phyloP scores from a whole-genome alignment of 169 alveolate genomes.

The Eimeria brunetti region DNA sequence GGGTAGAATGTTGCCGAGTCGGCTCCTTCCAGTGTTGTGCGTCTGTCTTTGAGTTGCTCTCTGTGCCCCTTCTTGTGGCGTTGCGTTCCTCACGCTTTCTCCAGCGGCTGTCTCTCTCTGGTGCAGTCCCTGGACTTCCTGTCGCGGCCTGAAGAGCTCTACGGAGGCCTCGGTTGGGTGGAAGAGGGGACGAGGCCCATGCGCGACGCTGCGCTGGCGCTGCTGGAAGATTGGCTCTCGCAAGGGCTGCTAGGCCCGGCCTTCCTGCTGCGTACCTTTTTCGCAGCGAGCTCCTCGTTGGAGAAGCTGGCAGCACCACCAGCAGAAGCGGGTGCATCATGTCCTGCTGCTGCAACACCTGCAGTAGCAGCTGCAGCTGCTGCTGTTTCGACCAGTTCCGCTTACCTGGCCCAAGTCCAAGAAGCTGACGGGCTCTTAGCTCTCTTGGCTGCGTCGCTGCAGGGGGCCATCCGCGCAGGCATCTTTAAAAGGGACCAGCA shows the following conservation, averaged over 20 bases:
- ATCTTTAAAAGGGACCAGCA: slow-evolving; percentile 10
- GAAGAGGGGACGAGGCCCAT: slow-evolving; percentile 50
- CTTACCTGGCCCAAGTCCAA: background rate
- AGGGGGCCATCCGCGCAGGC: slow-evolving; percentile 33
- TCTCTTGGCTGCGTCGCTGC: slow-evolving; percentile 54
- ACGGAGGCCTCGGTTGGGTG: slow-evolving; percentile 38
- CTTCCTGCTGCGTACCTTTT: slow-evolving; percentile 31
- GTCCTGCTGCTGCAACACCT: background rate
- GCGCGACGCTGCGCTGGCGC: slow-evolving; percentile 41
- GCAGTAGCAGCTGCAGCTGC: slow-evolving; percentile 28
- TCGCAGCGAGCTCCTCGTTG: slow-evolving; percentile 18
- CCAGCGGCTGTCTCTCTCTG: background rate
- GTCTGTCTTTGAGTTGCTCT: background rate
- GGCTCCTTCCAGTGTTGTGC: background rate
- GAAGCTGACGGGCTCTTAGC: slow-evolving; percentile 45
- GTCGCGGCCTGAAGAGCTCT: slow-evolving; percentile 57
- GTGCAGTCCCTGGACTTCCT: slow-evolving; percentile 33
- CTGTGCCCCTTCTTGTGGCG: background rate
- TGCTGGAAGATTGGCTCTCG: slow-evolving; percentile 6
- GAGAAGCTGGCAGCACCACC: slow-evolving; percentile 36
- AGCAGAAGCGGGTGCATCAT: slow-evolving; percentile 19
- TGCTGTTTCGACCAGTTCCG: background rate
- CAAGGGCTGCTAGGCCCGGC: slow-evolving; percentile 41
- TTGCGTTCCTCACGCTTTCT: background rate
- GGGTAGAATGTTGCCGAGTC: background rate